phyloP scores from a whole-genome alignment of 805 yeast genomes.

The Candida stauntonica region DNA sequence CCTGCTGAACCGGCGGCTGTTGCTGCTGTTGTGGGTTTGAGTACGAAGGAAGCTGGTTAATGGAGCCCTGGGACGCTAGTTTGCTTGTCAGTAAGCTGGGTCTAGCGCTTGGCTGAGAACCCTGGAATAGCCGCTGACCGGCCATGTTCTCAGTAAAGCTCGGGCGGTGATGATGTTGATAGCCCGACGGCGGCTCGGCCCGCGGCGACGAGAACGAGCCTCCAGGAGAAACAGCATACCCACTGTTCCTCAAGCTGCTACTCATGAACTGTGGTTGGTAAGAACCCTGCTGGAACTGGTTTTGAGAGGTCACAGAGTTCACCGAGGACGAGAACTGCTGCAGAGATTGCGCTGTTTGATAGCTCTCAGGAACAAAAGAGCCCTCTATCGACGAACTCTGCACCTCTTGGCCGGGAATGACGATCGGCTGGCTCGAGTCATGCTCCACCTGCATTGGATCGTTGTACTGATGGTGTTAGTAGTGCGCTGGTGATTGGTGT shows the following conservation, averaged over 20 bases:
- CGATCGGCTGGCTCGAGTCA: conserved; percentile 28
- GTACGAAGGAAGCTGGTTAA: conserved; percentile 10
- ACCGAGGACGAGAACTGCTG: conserved; percentile 24
- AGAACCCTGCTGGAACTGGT: conserved; percentile 12
- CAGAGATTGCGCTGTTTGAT: conserved; percentile 26
- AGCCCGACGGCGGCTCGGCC: conserved; percentile 25
- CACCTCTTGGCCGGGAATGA: conserved; percentile 28
- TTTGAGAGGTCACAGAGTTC: conserved; percentile 22
- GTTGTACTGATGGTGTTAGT: conserved; percentile 7
- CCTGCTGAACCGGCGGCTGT: conserved; percentile 4
- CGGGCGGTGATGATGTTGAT: conserved; percentile 10
- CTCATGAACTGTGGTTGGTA: conserved; percentile 21
- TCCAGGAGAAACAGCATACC: conserved; percentile 22
- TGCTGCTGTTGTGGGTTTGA: conserved; percentile 7
- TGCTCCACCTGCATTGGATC: conserved; percentile 11
- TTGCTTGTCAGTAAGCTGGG: conserved; percentile 31
- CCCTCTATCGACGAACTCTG: conserved; percentile 6
- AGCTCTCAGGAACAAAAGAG: conserved; percentile 23
- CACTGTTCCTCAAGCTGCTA: conserved; percentile 18
- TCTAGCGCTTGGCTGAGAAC: conserved; percentile 12
- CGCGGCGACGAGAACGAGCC: conserved; percentile 23
- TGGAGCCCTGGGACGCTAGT: conserved; percentile 25
- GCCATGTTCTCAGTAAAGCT: conserved; percentile 15
- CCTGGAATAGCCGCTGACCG: conserved; percentile 9
- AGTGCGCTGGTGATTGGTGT: too few relatives aligned